Evolutionary conservation across 1,139 yeast species (phyloP), one percentile per base, ranked within the genome.

Genomic region (Scheffersomyces stambukii): DNA sequence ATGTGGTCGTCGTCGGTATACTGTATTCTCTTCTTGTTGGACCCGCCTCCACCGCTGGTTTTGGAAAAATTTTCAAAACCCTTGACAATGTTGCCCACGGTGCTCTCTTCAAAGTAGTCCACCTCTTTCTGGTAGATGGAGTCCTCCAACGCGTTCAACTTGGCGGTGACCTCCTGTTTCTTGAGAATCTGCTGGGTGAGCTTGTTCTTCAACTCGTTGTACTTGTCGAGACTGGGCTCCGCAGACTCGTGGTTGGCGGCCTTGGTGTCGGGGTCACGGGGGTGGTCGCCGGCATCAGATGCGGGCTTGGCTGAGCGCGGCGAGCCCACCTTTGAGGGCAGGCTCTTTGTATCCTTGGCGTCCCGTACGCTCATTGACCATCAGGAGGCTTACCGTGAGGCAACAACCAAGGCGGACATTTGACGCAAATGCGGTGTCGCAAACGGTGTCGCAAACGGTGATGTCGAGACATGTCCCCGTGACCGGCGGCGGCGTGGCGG

Each of bases 1-100:
- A 89, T 74, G 28, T 95, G 77, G 48, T 89, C 97, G 23, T 81
- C 84, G 40, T 86, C 95, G 0, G 77, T 74, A 50, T 81, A 76
- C 6, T 67, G 65, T 11, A 74, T 61, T 42, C 77, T 69, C 45
- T 74, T 70, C 53, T 73, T 75, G 45, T 64, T 68, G 30, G 16
- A 49, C 12, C 33, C 31, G 19, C 36, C 35, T 11, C 28, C 26
- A n/a, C 30, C 29, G 8, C 60, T 41, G n/a, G 60, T 53, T 48
- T 83, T 84, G 30, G 80, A 67, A 50, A 84, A 83, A 45, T 77
- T 81, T 35, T 89, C 96, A 49, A 88, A 89, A 1, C 97, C 97
- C 42, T 81, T 81, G 19, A 88, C 83, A 19, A 91, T 81, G 50
- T 86, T 86, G 0, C 95, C 96, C 33, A 77, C 75, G 7, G 69